These are phyloP conservation scores for Eleusine indica DNA, from an alignment of 176 grass and related monocot genomes.

Conservation along the genomic window DNA sequence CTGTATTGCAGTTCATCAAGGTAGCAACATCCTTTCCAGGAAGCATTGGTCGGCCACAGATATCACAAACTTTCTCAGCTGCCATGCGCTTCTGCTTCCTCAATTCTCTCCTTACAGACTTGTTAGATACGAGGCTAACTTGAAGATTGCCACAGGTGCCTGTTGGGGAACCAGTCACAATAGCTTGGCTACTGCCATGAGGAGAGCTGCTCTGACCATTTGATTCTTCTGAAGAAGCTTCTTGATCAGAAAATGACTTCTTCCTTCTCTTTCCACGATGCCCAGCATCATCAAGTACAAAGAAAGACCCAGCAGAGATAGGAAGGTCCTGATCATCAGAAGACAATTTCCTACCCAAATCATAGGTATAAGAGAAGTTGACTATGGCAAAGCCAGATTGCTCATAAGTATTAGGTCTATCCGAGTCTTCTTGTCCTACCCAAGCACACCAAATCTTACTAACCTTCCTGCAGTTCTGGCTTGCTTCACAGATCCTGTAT, in stretches of 20 bases:
- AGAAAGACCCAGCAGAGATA: constrained; percentile 75
- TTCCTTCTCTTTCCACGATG: constrained; percentile 69
- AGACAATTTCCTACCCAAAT: constrained; percentile 80
- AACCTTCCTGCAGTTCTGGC: constrained; percentile 54
- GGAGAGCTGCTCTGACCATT: constrained; percentile 48
- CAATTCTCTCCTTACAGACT: constrained; percentile 72
- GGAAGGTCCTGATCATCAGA: constrained; percentile 64
- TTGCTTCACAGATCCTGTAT: constrained; percentile 68
- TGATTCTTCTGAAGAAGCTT: constrained; percentile 67
- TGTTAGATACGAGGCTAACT: constrained; percentile 56
- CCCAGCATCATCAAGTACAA: constrained; percentile 77
- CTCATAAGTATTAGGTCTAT: constrained; percentile 23
- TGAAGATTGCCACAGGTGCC: constrained; percentile 45
- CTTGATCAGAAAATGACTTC: constrained; percentile 94
- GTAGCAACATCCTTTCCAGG: constrained; percentile 85
- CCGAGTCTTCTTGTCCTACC: constrained; percentile 59
- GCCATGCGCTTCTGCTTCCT: constrained; percentile 84
- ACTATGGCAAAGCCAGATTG: constrained; percentile 80
- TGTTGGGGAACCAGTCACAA: constrained; percentile 36
- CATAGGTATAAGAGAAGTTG: constrained; percentile 81
- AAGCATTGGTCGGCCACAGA: constrained; percentile 90
- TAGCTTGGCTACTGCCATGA: constrained; percentile 40
- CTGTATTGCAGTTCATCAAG: constrained; percentile 83
- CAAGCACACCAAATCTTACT: constrained; percentile 95
- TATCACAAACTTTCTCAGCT: constrained; percentile 94